Percentiles rank a stretch among this genome's conserved stretches.
Conservation (phyloP, 768 basidiomycete species). For the Punctularia strigosozonata region DNA sequence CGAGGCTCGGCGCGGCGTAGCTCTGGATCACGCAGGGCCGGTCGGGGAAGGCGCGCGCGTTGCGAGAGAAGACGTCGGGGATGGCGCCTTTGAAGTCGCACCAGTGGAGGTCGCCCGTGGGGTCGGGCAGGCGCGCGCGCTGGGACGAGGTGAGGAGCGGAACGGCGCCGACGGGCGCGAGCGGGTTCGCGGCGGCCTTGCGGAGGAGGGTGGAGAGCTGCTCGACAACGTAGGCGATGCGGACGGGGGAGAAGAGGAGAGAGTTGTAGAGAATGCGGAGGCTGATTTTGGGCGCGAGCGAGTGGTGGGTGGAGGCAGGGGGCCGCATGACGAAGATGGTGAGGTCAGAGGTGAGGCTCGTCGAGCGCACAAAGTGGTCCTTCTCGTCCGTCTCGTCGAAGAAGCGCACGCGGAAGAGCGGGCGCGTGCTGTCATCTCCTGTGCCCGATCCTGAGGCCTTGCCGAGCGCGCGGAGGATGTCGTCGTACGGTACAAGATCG, state of each 20-base stretch:
- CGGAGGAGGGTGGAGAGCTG: slow-evolving; percentile 75
- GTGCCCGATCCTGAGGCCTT: slow-evolving; percentile 50
- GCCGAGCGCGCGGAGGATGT: slow-evolving; percentile 55
- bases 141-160: slow-evolving; percentile 70
- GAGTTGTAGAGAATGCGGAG: slow-evolving; percentile 91
- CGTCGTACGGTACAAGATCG: slow-evolving; percentile 75
- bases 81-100: slow-evolving; percentile 97
- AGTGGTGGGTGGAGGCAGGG: slow-evolving; percentile 51
- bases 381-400: slow-evolving; percentile 82
- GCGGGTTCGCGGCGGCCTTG: slow-evolving; percentile 55
- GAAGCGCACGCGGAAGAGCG: slow-evolving; percentile 91
- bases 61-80: slow-evolving; percentile 85
- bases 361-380: slow-evolving; percentile 66
- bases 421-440: slow-evolving; percentile 31
- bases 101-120: slow-evolving; percentile 86
- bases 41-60: slow-evolving; percentile 72
- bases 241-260: slow-evolving; percentile 70
- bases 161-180: slow-evolving; percentile 64
- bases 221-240: slow-evolving; percentile 72
- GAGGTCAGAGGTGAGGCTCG: slow-evolving; percentile 82
- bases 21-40: slow-evolving; percentile 85
- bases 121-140: slow-evolving; percentile 62
- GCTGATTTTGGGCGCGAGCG: slow-evolving; percentile 64
- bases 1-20: slow-evolving; percentile 27
- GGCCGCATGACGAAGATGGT: slow-evolving; percentile 80